Evolutionary conservation across 2,329 filamentous ascomycete genomes (phyloP).

Genomic region (Macroventuria anomochaeta): DNA sequence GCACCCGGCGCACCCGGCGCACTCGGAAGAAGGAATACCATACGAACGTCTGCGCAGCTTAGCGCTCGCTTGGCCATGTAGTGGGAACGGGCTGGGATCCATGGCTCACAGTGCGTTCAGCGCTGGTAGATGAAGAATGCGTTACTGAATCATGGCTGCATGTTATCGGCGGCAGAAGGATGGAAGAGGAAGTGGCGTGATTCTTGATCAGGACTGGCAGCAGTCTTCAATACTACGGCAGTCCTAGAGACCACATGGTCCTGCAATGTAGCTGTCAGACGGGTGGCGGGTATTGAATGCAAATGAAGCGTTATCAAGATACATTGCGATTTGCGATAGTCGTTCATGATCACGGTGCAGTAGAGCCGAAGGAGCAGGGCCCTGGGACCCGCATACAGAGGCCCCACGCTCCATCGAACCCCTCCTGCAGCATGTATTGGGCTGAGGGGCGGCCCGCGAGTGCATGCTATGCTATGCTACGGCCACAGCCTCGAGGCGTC

Average conservation of each 20-base stretch:
- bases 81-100: slow-evolving; percentile 6
- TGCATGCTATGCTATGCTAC: slow-evolving; percentile 13
- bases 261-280: slow-evolving; percentile 6
- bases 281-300: slow-evolving; percentile 4
- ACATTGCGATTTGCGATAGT: slow-evolving; percentile 15
- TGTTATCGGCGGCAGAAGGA: slow-evolving; percentile 6
- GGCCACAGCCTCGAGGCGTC: background rate
- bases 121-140: slow-evolving; percentile 10
- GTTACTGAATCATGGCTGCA: slow-evolving; percentile 7
- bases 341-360: slow-evolving; percentile 3
- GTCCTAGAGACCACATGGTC: slow-evolving; percentile 4
- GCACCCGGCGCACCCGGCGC: background rate
- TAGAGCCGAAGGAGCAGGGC: slow-evolving; percentile 6
- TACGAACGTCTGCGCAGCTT: slow-evolving; percentile 8
- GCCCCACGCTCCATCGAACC: background rate
- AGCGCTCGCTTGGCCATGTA: slow-evolving; percentile 12
- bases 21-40: slow-evolving; percentile 4
- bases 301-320: slow-evolving; percentile 16
- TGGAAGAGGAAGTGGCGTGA: slow-evolving; percentile 11
- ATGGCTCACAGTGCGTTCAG: slow-evolving; percentile 5
- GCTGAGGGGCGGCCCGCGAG: slow-evolving; percentile 8
- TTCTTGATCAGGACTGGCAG: background rate
- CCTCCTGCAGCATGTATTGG: background rate
- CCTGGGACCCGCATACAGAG: slow-evolving; percentile 4
- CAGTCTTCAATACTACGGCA: background rate